Conservation (phyloP, 768 basidiomycete species). For the Auricularia sp. region DNA sequence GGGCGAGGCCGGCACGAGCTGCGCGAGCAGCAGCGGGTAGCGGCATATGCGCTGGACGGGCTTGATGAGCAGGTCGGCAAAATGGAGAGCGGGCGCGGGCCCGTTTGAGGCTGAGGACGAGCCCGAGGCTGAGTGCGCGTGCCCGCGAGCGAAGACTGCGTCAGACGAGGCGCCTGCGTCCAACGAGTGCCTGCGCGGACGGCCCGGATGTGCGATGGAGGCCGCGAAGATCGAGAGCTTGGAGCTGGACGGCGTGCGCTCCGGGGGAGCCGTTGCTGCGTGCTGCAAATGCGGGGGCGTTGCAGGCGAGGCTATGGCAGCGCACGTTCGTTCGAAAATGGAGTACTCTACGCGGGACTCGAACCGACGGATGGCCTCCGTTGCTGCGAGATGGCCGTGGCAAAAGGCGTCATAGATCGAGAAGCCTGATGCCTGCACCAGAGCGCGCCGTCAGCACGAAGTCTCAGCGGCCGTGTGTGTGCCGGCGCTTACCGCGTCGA, state of each 20-base stretch:
- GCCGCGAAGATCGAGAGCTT: conserved; percentile 19
- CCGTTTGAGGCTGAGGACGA: conserved; percentile 5
- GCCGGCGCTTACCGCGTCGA: conserved; percentile 14
- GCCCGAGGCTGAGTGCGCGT: not conserved
- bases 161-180: not conserved
- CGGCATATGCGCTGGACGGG: conserved; percentile 95
- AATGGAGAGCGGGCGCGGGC: conserved; percentile 36
- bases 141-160: not conserved
- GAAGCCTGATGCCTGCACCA: conserved; percentile 56
- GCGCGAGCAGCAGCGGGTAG: conserved; percentile 82
- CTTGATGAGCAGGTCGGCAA: conserved; percentile 89
- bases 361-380: conserved; percentile 59
- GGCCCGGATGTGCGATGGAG: conserved; percentile 5
- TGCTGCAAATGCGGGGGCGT: conserved; percentile 4
- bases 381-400: conserved; percentile 73
- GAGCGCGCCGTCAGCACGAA: too few relatives aligned
- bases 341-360: conserved; percentile 70
- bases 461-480: not conserved
- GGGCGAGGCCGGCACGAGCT: conserved; percentile 33
- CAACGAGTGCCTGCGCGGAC: conserved; percentile 9
- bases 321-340: conserved; percentile 46
- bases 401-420: conserved; percentile 80
- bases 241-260: not conserved
- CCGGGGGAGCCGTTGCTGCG: not conserved
- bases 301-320: not conserved